Evolutionary conservation across 306 rosid species (phyloP).

Genomic region (Pterocarpus santalinus): DNA sequence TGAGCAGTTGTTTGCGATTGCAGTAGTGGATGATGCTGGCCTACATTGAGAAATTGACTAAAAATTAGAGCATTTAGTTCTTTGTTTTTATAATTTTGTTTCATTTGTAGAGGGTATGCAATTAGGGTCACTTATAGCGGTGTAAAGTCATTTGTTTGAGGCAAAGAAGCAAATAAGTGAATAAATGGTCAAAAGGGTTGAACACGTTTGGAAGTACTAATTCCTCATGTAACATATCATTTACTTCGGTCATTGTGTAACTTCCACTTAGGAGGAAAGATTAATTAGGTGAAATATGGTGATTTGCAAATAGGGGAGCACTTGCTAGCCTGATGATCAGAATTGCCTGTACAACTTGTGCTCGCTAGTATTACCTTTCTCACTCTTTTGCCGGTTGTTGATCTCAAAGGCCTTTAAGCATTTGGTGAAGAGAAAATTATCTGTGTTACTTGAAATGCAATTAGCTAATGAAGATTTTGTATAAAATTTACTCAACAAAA

Average conservation of each 20-base stretch:
- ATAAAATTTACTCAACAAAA: neutral
- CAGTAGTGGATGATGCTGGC: neutral
- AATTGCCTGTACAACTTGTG: neutral
- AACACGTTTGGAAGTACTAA: constrained; percentile 9
- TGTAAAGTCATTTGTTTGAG: neutral
- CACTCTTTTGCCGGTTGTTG: neutral
- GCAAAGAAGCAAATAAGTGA: neutral
- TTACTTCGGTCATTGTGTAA: constrained; percentile 43
- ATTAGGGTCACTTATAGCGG: constrained; percentile 13
- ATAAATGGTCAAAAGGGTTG: neutral
- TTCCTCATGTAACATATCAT: constrained; percentile 35
- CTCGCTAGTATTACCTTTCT: neutral
- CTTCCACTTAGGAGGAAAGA: constrained; percentile 4
- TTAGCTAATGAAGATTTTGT: neutral
- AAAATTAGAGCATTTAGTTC: neutral
- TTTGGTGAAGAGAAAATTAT: no score
- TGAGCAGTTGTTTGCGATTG: constrained; percentile 8
- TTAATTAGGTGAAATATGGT: neutral
- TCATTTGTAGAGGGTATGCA: neutral
- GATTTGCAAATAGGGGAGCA: neutral
- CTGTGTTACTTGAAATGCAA: neutral
- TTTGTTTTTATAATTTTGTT: constrained; percentile 1
- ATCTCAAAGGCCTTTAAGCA: no score
- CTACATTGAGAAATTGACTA: constrained; percentile 2
- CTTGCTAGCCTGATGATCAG: neutral